A percentile compares a stretch with the other conserved stretches of the same genome.
phyloP scores from a whole-genome alignment of 148 eudicot species.

The Rhododendron molle region DNA sequence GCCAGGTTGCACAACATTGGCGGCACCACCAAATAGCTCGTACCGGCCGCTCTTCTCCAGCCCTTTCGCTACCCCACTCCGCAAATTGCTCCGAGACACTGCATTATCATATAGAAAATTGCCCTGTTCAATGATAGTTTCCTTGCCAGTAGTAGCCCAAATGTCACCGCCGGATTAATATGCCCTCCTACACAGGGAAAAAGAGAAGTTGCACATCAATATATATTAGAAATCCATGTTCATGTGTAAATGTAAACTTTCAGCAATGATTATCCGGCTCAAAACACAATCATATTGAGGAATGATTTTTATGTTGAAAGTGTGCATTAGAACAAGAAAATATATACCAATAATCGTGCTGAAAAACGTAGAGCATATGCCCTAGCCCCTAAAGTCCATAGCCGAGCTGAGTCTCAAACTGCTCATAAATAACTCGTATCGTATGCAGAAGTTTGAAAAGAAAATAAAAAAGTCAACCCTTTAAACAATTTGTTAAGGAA shows the following conservation, averaged over 20 bases:
- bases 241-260: no score
- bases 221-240: no score
- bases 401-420: no score
- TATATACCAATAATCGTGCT: background rate
- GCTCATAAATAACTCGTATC: no score
- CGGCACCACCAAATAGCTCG: conserved; percentile 11
- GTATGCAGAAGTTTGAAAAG: no score
- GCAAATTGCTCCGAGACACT: conserved; percentile 15
- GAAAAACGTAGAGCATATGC: background rate
- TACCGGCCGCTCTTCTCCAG: background rate
- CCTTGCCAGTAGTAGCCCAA: conserved; percentile 18
- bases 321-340: background rate
- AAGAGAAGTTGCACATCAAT: background rate
- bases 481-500: no score
- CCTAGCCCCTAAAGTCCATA: no score
- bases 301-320: background rate
- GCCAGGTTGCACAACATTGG: conserved; percentile 9
- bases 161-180: conserved; percentile 18
- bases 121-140: conserved; percentile 19
- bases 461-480: no score
- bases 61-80: conserved; percentile 19
- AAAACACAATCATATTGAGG: background rate
- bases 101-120: conserved; percentile 25
- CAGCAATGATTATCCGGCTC: no score
- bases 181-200: conserved; percentile 5